Base-by-base conservation (phyloP, 1,284 basidiomycete species). In the Papiliotrema terrestris region DNA sequence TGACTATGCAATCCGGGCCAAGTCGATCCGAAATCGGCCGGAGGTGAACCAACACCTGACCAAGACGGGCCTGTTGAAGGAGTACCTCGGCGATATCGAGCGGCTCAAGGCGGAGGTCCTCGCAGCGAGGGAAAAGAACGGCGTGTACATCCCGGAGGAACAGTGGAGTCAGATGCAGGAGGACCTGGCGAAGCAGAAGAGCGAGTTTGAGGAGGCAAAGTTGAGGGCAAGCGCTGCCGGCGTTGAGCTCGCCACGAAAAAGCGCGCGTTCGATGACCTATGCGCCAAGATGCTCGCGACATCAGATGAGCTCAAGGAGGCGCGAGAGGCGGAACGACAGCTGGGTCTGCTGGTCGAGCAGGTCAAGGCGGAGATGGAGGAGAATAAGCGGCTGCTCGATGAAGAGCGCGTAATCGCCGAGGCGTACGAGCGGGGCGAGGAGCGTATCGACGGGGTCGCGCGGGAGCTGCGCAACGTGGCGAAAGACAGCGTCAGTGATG, bases 11-110 rank as follows among this genome's bases (percentile, higher is more conserved):
- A 83, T 93, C 41, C 87, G 91, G 39, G 96, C 96, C 35, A 98
- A 96, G 73, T 91, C 90, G 14, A 98, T 99, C 73, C 84, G 87
- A 52, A 98, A 98, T 78, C 88, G 90, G 63, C 96, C 96, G 1
- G 94, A 98, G 75, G 79, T 97, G 49, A 98, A 98, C 73, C 89
- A 91, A 63, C 87, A 92, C 53, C 89, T 97, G 83, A 92, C 91
- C 6, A 87, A 93, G 37, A 90, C 93, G 54, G 87, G 91, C 0
- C 83, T 98, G 36, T 80, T 99, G 51, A 93, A 93, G 71, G 95
- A 98, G 74, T 98, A 97, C 69, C 83, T 97, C 36, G 84, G 82
- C n/a, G 95, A 98, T 74, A 97, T 98, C 48, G 92, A 95, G 67
- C 85, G 91, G 3, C 82, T 98, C 45, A 96, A 97, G 74, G 84